Evolutionary conservation across 2,329 filamentous ascomycete genomes (phyloP).

Genomic region (Fusarium sp.): DNA sequence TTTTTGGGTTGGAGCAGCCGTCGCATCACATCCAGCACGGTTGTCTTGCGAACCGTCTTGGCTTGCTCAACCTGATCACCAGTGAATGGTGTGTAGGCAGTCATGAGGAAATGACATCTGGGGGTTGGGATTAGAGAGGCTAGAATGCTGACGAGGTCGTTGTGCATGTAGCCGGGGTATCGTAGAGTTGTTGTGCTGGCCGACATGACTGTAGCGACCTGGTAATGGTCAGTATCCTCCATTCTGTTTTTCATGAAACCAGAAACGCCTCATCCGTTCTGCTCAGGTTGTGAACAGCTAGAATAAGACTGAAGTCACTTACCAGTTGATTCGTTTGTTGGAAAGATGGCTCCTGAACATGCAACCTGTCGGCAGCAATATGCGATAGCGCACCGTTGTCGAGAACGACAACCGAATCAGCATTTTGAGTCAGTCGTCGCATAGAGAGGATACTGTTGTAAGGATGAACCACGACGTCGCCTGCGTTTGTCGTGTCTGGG

Average conservation of each 20-base stretch:
- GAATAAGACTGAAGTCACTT: slow-evolving; percentile 37
- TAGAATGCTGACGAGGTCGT: slow-evolving; percentile 96
- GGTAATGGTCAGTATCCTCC: slow-evolving; percentile 20
- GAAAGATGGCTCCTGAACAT: slow-evolving; percentile 95
- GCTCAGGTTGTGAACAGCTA: not conserved
- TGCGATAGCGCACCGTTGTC: slow-evolving; percentile 95
- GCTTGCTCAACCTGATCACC: slow-evolving; percentile 96
- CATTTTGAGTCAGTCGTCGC: slow-evolving; percentile 92
- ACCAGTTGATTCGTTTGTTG: slow-evolving; percentile 98
- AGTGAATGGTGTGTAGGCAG: slow-evolving; percentile 97
- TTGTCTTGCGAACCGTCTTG: slow-evolving; percentile 98
- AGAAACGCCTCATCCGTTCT: not conserved
- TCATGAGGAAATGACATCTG: slow-evolving; percentile 98
- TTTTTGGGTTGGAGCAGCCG: slow-evolving; percentile 97
- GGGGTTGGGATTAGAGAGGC: slow-evolving; percentile 97
- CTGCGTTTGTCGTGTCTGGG: slow-evolving; percentile 88
- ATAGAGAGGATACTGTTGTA: slow-evolving; percentile 97
- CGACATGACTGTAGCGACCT: slow-evolving; percentile 97
- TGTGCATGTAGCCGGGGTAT: slow-evolving; percentile 99
- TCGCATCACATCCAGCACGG: slow-evolving; percentile 97
- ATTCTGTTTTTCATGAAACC: not conserved
- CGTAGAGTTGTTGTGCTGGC: slow-evolving; percentile 96
- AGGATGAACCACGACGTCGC: slow-evolving; percentile 96
- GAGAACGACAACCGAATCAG: slow-evolving; percentile 96
- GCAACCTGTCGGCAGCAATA: slow-evolving; percentile 93